Conservation (phyloP, 352 stramenopile species). For the Globisporangium canariense region DNA sequence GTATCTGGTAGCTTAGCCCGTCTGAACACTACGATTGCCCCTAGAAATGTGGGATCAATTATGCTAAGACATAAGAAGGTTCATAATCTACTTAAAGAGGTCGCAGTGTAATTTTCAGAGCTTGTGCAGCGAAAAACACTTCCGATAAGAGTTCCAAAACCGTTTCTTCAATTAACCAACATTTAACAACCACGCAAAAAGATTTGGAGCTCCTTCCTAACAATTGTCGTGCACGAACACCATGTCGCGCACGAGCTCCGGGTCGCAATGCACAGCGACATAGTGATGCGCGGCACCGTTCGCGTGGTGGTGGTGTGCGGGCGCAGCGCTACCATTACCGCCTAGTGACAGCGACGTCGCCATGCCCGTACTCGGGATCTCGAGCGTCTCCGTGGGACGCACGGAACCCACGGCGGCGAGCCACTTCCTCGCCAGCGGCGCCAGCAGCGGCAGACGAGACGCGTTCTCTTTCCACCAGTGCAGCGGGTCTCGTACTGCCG, state of each 20-base stretch:
- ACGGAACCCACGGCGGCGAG: constrained; percentile 39
- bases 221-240: constrained; percentile 52
- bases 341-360: constrained; percentile 14
- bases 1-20: too few species aligned
- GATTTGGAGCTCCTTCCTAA: constrained; percentile 13
- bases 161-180: background rate
- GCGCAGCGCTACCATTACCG: background rate
- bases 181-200: background rate
- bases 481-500: constrained; percentile 36
- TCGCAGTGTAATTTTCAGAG: too few species aligned
- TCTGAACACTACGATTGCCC: too few species aligned
- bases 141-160: background rate
- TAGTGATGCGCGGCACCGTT: constrained; percentile 16
- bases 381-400: constrained; percentile 24
- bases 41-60: too few species aligned
- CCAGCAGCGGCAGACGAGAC: constrained; percentile 30
- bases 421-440: constrained; percentile 45
- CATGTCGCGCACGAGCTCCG: constrained; percentile 43
- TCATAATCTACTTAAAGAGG: too few species aligned
- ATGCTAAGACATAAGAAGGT: too few species aligned
- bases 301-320: constrained; percentile 8
- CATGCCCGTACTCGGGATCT: constrained; percentile 18
- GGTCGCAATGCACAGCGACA: constrained; percentile 35
- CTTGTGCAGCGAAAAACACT: background rate
- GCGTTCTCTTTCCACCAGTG: constrained; percentile 46